Conservation (phyloP, 768 basidiomycete species). For the Amanita polypyramis region DNA sequence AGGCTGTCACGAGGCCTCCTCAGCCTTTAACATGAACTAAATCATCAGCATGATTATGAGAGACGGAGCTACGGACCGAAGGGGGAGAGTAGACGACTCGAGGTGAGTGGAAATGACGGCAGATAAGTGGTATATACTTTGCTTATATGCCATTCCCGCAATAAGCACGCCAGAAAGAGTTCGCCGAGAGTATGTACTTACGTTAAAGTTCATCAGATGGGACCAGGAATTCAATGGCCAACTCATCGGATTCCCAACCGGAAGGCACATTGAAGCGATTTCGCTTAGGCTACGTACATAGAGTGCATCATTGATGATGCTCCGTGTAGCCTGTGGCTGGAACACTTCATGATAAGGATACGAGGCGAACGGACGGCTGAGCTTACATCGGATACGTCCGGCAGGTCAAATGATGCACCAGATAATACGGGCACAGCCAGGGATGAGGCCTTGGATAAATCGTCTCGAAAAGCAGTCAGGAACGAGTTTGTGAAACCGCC, state of each 20-base stretch:
- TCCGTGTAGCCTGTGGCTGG: conserved; percentile 28
- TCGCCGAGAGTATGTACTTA: conserved; percentile 12
- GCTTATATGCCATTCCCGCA: conserved; percentile 15
- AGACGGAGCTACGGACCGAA: conserved; percentile 31
- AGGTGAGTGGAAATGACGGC: conserved; percentile 50
- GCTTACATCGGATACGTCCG: conserved; percentile 33
- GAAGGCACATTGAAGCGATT: conserved; percentile 37
- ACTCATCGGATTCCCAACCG: conserved; percentile 31
- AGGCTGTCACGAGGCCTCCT: conserved; percentile 25
- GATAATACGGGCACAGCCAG: conserved; percentile 52
- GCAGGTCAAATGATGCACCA: conserved; percentile 20
- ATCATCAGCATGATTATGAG: conserved; percentile 3
- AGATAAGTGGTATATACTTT: conserved; percentile 37
- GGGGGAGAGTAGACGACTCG: conserved; percentile 46
- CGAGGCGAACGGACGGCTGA: conserved; percentile 5
- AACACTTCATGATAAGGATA: conserved; percentile 7
- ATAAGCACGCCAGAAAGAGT: not conserved
- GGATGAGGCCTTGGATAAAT: conserved; percentile 51
- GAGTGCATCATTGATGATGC: conserved; percentile 52
- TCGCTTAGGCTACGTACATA: conserved; percentile 42
- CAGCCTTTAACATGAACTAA: conserved; percentile 17
- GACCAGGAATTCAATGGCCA: conserved; percentile 30
- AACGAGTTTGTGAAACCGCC: conserved; percentile 56
- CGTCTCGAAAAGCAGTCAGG: conserved; percentile 53
- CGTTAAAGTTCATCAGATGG: conserved; percentile 15